Conservation (phyloP, 441 rosid genomes). For the Pelargonium cotyledonis region DNA sequence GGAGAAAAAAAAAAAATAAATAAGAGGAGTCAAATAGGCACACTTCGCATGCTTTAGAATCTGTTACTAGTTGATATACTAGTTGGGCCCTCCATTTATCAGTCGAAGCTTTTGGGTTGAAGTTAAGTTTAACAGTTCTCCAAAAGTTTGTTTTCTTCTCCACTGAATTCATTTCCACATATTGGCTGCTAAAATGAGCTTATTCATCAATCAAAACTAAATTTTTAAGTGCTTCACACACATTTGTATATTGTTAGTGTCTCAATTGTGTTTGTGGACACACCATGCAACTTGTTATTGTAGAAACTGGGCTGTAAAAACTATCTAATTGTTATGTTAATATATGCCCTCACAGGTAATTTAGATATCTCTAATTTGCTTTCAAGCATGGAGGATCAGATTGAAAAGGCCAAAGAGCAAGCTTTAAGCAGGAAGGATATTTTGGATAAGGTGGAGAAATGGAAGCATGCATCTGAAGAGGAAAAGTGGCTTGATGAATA, state of each 20-base stretch:
- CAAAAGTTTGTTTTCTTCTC: too few relatives aligned
- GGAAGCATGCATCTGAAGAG: constrained; percentile 76
- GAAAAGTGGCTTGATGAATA: constrained; percentile 94
- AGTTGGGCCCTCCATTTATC: too few relatives aligned
- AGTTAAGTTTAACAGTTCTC: too few relatives aligned
- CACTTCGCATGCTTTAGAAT: too few relatives aligned
- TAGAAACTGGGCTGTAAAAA: not conserved
- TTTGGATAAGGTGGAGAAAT: constrained; percentile 77
- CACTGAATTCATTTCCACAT: too few relatives aligned
- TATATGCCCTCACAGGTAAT: constrained; percentile 36
- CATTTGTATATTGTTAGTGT: not conserved
- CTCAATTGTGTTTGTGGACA: not conserved
- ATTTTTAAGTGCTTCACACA: too few relatives aligned
- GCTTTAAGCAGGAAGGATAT: constrained; percentile 75
- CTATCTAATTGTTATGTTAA: constrained; percentile 8
- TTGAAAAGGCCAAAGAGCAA: constrained; percentile 70
- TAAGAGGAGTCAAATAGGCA: too few relatives aligned
- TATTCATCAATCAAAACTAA: too few relatives aligned
- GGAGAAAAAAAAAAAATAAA: too few relatives aligned
- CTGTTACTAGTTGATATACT: too few relatives aligned
- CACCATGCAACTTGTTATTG: not conserved
- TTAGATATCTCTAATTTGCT: constrained; percentile 60
- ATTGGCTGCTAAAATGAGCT: too few relatives aligned
- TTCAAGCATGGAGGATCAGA: constrained; percentile 66
- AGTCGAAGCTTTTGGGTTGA: too few relatives aligned